phyloP scores from a whole-genome alignment of 306 rosid species.

The Fragaria vesca region DNA sequence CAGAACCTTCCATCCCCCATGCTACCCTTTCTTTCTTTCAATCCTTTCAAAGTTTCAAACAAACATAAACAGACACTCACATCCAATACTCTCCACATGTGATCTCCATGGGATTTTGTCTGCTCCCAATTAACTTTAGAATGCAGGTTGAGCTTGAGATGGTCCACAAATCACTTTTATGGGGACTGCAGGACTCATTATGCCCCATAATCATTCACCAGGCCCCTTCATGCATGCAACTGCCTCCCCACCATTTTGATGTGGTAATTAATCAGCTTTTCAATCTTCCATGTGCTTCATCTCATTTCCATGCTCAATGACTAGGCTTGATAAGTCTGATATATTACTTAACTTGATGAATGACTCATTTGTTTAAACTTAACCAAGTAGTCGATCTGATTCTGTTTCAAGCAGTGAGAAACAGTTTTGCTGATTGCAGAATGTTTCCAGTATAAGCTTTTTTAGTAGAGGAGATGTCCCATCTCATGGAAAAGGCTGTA shows the following conservation, averaged over 20 bases:
- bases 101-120: constrained; percentile 1
- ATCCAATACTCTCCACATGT: background rate
- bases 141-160: background rate
- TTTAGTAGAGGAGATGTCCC: background rate
- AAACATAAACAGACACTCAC: background rate
- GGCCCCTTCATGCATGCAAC: background rate
- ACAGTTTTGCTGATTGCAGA: background rate
- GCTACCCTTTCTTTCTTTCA: background rate
- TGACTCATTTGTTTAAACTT: background rate
- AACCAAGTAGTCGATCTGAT: background rate
- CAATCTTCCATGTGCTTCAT: background rate
- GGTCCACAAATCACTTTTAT: constrained; percentile 22
- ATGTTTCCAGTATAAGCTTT: background rate
- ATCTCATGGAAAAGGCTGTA: background rate
- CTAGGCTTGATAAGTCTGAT: background rate
- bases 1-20: background rate
- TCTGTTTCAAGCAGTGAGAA: constrained; percentile 1
- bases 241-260: background rate
- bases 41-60: background rate
- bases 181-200: background rate
- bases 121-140: background rate
- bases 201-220: background rate
- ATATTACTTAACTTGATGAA: background rate
- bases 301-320: constrained; percentile 3
- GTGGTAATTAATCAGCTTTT: background rate